Conservation (phyloP, 2,329 filamentous ascomycete genomes). For the Tympanopsis confertula region DNA sequence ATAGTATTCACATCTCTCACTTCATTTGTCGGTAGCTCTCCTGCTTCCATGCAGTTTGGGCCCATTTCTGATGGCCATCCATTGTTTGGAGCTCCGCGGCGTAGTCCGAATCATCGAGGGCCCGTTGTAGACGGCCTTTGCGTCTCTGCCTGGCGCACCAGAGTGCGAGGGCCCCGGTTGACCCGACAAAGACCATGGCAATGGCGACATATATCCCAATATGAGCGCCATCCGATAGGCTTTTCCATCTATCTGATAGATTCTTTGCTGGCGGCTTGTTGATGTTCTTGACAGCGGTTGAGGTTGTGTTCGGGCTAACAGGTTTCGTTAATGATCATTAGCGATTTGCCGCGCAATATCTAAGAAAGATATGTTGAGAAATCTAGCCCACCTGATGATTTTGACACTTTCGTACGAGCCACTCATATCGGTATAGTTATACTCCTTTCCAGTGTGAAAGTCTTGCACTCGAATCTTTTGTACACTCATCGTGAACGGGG, state of each 20-base stretch:
- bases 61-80: too few species aligned
- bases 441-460: slow-evolving; percentile 60
- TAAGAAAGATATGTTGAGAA: too few species aligned
- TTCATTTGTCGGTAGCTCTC: too few species aligned
- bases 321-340: too few species aligned
- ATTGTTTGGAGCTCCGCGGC: too few species aligned
- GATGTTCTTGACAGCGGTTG: slow-evolving; percentile 10
- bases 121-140: slow-evolving; percentile 32
- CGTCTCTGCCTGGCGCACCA: slow-evolving; percentile 36
- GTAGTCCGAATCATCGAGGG: slow-evolving; percentile 31
- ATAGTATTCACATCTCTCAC: too few species aligned
- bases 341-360: too few species aligned
- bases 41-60: too few species aligned
- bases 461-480: slow-evolving; percentile 53
- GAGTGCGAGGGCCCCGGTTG: slow-evolving; percentile 20
- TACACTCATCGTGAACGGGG: slow-evolving; percentile 59
- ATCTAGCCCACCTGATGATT: slow-evolving; percentile 40
- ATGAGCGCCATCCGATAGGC: slow-evolving; percentile 30
- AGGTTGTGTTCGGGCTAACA: too few species aligned
- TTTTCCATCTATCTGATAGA: slow-evolving; percentile 23
- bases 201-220: slow-evolving; percentile 30
- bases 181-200: slow-evolving; percentile 19
- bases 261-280: slow-evolving; percentile 20
- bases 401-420: slow-evolving; percentile 55
- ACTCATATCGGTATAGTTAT: slow-evolving; percentile 49